These are phyloP conservation scores for Plasmodium berghei DNA, from an alignment of 169 alveolate genomes.

Conservation along the genomic window DNA sequence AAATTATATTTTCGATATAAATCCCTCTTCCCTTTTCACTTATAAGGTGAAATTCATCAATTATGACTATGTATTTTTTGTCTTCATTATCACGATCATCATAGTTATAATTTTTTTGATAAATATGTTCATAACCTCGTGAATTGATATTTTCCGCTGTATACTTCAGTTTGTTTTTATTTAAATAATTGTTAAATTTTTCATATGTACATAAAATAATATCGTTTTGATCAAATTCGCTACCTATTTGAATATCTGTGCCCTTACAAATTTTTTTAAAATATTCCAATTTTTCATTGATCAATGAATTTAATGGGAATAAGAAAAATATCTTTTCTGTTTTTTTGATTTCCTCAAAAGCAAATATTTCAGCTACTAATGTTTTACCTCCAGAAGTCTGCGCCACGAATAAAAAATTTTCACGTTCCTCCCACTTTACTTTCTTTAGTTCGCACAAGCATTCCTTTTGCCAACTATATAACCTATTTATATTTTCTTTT, in stretches of 20 bases:
- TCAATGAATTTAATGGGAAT: conserved; percentile 67
- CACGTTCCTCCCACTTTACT: conserved; percentile 55
- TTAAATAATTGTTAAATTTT: conserved; percentile 33
- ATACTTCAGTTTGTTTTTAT: conserved; percentile 13
- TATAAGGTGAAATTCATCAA: conserved; percentile 61
- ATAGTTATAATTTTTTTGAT: background rate
- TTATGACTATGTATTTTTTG: conserved; percentile 20
- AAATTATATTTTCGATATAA: conserved; percentile 49
- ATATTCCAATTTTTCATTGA: conserved; percentile 50
- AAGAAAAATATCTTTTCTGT: conserved; percentile 21
- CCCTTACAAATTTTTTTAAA: conserved; percentile 49
- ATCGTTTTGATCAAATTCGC: conserved; percentile 13
- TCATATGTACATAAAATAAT: conserved; percentile 69
- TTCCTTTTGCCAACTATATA: conserved; percentile 68
- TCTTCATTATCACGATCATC: background rate
- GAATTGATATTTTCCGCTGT: background rate
- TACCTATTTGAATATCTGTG: conserved; percentile 36
- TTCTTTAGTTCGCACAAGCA: conserved; percentile 29
- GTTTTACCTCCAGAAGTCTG: conserved; percentile 75
- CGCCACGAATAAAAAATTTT: conserved; percentile 52
- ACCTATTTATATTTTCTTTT: conserved; percentile 38
- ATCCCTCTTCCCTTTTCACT: conserved; percentile 70
- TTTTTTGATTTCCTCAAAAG: conserved; percentile 45
- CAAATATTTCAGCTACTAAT: conserved; percentile 51
- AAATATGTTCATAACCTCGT: background rate